These are phyloP conservation scores for Neospermospora avenae DNA, from an alignment of 2,329 filamentous ascomycete species.

Conservation along the genomic window DNA sequence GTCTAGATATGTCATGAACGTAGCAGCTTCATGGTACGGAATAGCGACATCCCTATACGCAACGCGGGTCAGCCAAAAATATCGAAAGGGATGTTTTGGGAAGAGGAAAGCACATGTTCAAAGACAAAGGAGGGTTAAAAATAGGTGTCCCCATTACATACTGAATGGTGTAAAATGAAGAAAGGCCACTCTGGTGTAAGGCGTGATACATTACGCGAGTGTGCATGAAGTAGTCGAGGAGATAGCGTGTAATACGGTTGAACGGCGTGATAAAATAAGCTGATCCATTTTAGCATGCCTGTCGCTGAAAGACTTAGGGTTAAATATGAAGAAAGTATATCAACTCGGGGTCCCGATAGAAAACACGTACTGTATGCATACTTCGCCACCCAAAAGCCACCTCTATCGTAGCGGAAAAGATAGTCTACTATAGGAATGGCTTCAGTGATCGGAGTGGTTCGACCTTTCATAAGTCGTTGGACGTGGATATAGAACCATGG, in stretches of 20 bases:
- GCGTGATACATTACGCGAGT: slow-evolving; percentile 60
- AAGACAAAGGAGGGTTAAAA: too few relatives aligned
- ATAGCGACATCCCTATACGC: slow-evolving; percentile 61
- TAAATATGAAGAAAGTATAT: too few relatives aligned
- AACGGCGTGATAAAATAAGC: slow-evolving; percentile 57
- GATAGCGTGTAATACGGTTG: slow-evolving; percentile 53
- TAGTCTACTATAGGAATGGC: slow-evolving; percentile 48
- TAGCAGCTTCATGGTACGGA: slow-evolving; percentile 45
- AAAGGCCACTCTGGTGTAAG: slow-evolving; percentile 53
- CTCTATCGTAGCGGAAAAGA: slow-evolving; percentile 61
- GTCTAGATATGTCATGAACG: slow-evolving; percentile 50
- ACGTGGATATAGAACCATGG: slow-evolving; percentile 66
- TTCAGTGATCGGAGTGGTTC: slow-evolving; percentile 35
- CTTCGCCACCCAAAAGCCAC: slow-evolving; percentile 64
- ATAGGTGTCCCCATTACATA: too few relatives aligned
- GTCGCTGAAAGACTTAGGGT: too few relatives aligned
- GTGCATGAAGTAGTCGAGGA: slow-evolving; percentile 58
- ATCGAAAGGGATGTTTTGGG: too few relatives aligned
- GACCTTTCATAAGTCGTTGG: slow-evolving; percentile 28
- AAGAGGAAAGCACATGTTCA: too few relatives aligned
- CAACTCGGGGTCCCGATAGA: too few relatives aligned
- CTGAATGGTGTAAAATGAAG: slow-evolving; percentile 57
- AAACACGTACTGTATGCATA: slow-evolving; percentile 46
- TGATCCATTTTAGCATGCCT: too few relatives aligned
- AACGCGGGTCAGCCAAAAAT: too few relatives aligned